Evolutionary conservation across 306 rosid genomes (phyloP), one percentile per base, ranked within the genome.

Genomic region (Sophora flavescens): DNA sequence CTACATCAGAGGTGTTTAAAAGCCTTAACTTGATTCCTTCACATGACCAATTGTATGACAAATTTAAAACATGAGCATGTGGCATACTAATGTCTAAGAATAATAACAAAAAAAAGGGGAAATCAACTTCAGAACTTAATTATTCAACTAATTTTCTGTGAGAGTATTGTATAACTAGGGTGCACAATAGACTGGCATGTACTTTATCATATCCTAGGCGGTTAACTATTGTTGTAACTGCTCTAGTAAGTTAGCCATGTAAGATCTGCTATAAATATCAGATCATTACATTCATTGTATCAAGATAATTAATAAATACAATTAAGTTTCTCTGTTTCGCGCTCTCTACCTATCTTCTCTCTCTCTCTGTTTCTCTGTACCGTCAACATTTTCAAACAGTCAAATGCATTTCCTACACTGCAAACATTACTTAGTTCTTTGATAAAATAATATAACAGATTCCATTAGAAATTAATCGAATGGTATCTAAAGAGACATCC

Each of bases 1-100:
- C 47, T 48, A 33, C 3, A 63, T 65, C 35, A 62, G 4, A n/a
- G 2, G 74, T n/a, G 15, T 68, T 16, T 8, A 30, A 17, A 68
- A 45, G 76, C 70, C 33, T 26, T 7, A 81, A 68, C 76, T 1
- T 18, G 48, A 68, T 10, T 63, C 68, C 74, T 36, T 77, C 22
- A 57, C 58, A 48, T 54, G 33, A 51, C 59, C 52, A 50, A 76
- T 39, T 18, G 4, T 33, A 68, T 26, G 32, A 75, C 51, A 65
- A 63, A 69, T 11, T 61, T 52, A 41, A 48, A 45, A 32, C 59
- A 53, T 36, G 39, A 61, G 76, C 30, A 45, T 63, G 15, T 16
- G 3, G 42, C 45, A 38, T 52, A 62, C 22, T 26, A 53, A 70
- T 70, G 32, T 16, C 16, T 8, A 33, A 33, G 9, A 11, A 39